Evolutionary conservation across 768 basidiomycete genomes (phyloP).

Genomic region (Crepidotus variabilis): DNA sequence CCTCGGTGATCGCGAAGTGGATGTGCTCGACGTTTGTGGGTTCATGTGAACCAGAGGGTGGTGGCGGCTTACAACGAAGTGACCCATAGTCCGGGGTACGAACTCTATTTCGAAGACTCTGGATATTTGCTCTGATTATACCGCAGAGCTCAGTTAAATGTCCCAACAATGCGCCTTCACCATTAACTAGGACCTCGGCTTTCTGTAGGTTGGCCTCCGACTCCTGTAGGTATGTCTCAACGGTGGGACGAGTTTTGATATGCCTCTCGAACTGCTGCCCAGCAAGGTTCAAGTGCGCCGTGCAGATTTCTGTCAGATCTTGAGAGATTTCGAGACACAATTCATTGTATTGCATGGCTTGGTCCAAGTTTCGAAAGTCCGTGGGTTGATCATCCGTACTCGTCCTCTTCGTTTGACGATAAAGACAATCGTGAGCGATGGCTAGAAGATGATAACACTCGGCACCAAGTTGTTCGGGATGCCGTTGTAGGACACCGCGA

Average conservation of each 20-base stretch:
- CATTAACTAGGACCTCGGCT: neutral
- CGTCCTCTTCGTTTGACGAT: neutral
- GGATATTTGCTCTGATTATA: neutral
- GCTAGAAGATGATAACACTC: neutral
- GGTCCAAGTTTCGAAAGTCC: neutral
- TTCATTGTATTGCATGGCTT: neutral
- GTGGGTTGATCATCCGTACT: neutral
- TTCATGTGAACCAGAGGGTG: neutral
- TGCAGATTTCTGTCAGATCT: neutral
- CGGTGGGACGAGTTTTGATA: neutral
- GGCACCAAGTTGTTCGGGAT: neutral
- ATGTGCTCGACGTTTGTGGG: neutral
- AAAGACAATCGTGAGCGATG: neutral
- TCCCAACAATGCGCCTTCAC: neutral
- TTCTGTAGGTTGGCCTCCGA: neutral
- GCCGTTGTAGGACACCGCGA: neutral
- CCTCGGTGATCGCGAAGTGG: too few species aligned
- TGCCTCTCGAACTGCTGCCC: neutral
- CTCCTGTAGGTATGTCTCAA: neutral
- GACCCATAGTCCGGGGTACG: neutral
- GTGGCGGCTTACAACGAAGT: neutral
- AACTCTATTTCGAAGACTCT: neutral
- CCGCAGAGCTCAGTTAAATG: neutral
- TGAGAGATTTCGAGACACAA: neutral
- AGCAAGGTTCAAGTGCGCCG: neutral